Base-by-base conservation (phyloP, 768 basidiomycete genomes). In the Kwoniella heveanensis region DNA sequence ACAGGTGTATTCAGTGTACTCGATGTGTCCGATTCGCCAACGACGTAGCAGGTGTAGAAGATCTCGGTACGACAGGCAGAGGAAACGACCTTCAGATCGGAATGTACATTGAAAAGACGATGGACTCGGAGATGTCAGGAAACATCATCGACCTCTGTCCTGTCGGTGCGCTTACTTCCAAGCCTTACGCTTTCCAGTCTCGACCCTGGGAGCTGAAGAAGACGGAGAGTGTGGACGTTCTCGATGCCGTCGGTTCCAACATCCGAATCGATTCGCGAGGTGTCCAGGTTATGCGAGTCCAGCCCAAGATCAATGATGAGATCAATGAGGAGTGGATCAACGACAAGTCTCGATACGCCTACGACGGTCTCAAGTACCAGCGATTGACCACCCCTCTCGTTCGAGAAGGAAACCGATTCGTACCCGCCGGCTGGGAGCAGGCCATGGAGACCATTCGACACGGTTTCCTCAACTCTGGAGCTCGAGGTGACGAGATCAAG, bases 281-380 rank as follows among this genome's bases (percentile, higher is more conserved):
- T 44, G 89, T 95, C 4, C 87, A 91, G 79, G 95, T 98, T 67
- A 98, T 98, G 94, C 88, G 96, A 54, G 85, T 99, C 70, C 93
- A 96, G 76, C 96, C 96, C 1, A 86, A 90, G 74, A 90, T 91
- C 54, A 98, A 97, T 78, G 96, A 98, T 80, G 91, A 96, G 70
- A 88, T 99, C 68, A 99, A 99, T 80, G 96, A 99, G 83, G 96
- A 99, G 80, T 98, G 96, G 96, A 95, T 99, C 79, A 92, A 86
- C 80, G 96, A 99, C 85, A 99, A 99, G 85, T 93, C 95, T 1
- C 90, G 96, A 61, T 93, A 92, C 80, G 90, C 95, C 1, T 90
- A 93, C 80, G 96, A 99, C 73, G 96, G 96, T 10, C 85, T 99
- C 30, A 87, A 87, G 74, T 95, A 92, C 85, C 96, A 99, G 80